Base-by-base conservation (phyloP, 257 asterid species). In the Galeopsis tetrahit region DNA sequence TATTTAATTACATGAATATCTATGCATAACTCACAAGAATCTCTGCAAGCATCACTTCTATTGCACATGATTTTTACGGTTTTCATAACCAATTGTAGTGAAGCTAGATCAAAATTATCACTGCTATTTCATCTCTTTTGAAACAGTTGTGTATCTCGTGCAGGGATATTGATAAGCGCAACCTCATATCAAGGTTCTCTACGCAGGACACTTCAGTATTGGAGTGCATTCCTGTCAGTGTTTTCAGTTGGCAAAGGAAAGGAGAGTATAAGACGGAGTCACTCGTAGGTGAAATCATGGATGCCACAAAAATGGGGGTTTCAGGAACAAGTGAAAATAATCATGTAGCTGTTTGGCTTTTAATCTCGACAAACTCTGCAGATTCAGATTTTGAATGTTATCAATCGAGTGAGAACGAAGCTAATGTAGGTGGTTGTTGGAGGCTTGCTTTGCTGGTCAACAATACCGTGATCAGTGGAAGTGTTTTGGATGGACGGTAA, bases 391-490 rank as follows among this genome's bases (percentile, higher is more conserved):
- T 73, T 35, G 79, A 73, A 33, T 35, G 59, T 72, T 68, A 58
- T 74, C 80, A 77, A 39, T 79, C 84, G 58, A 82, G 69, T 35
- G 83, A 79, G 66, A 77, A 61, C 75, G 71, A 77, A 68, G 70
- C 72, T 40, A 75, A 73, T 13, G 60, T 58, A 55, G 66, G 53
- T 53, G 70, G 71, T 64, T 74, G 74, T 59, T 94, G 97, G 97
- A 85, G 83, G 86, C 98, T 95, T 51, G 98, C 96, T 79, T 74
- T 95, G 77, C 77, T 90, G 82, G 74, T 84, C 71, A 85, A 95
- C 78, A 79, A 85, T 79, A 87, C 43, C 31, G 82, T 95, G 83
- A 82, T 92, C 78, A 71, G 80, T 66, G 97, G 98, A 73, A 85
- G 85, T 75, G 72, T 81, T 34, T 52, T 92, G 70, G 94, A 87